phyloP scores from a whole-genome alignment of 768 basidiomycete species.

The Leccinum ochraceum region DNA sequence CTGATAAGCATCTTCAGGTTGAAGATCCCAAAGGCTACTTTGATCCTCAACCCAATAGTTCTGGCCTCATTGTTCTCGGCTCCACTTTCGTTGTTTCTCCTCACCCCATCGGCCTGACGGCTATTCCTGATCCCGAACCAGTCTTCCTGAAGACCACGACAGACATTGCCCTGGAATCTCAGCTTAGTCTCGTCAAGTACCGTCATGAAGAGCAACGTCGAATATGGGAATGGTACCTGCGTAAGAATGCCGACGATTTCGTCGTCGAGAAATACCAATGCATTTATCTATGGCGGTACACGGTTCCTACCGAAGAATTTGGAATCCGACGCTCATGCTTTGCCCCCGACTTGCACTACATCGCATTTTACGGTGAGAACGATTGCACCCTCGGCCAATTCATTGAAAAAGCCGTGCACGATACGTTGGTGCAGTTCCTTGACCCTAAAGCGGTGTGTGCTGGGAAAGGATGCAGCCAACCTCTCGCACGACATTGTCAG shows the following conservation, averaged over 20 bases:
- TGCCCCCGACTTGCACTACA: slow-evolving; percentile 67
- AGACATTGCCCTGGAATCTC: slow-evolving; percentile 77
- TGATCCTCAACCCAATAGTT: slow-evolving; percentile 34
- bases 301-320: slow-evolving; percentile 70
- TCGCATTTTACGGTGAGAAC: slow-evolving; percentile 91
- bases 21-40: slow-evolving; percentile 46
- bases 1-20: slow-evolving; percentile 26
- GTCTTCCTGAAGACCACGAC: slow-evolving; percentile 54
- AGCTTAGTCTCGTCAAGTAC: slow-evolving; percentile 67
- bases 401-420: slow-evolving; percentile 76
- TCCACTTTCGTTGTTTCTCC: slow-evolving; percentile 36
- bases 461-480: slow-evolving; percentile 82
- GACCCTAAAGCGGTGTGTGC: slow-evolving; percentile 78
- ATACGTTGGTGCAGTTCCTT: slow-evolving; percentile 65
- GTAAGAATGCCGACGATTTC: slow-evolving; percentile 84
- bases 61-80: slow-evolving; percentile 31
- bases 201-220: slow-evolving; percentile 86
- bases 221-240: slow-evolving; percentile 94
- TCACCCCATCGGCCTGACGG: slow-evolving; percentile 28
- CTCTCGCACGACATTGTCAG: slow-evolving; percentile 80
- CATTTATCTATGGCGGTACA: slow-evolving; percentile 78
- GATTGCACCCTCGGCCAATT: slow-evolving; percentile 93
- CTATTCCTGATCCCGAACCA: slow-evolving; percentile 40
- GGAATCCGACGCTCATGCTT: slow-evolving; percentile 75
- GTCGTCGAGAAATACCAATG: slow-evolving; percentile 92